Conservation (phyloP, 805 yeast genomes). For the Saccharomycopsis capsularis region DNA sequence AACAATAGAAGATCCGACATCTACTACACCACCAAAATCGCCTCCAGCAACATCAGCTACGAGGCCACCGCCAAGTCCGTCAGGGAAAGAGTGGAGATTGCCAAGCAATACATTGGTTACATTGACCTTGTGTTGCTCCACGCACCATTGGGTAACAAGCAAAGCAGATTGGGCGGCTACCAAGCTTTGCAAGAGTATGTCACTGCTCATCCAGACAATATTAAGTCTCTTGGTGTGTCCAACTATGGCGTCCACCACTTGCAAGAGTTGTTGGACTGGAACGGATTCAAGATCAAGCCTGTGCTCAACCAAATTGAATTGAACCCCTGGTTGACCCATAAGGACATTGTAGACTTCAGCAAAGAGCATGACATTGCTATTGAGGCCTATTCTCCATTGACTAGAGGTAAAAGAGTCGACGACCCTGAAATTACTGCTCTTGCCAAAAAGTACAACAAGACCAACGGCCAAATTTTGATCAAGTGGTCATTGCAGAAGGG, state of each 20-base stretch:
- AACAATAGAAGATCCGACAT: constrained; percentile 43
- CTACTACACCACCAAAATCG: constrained; percentile 62
- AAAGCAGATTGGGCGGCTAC: constrained; percentile 51
- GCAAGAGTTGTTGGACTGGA: constrained; percentile 53
- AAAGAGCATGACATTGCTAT: constrained; percentile 39
- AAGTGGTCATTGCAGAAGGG: constrained; percentile 57
- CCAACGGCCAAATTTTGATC: constrained; percentile 45
- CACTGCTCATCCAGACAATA: constrained; percentile 46
- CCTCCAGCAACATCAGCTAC: constrained; percentile 38
- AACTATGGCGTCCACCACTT: constrained; percentile 58
- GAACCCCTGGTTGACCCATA: constrained; percentile 43
- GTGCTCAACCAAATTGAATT: constrained; percentile 48
- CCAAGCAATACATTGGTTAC: constrained; percentile 38
- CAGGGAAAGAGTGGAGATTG: constrained; percentile 41
- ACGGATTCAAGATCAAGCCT: constrained; percentile 44
- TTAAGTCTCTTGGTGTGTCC: constrained; percentile 69
- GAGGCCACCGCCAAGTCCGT: constrained; percentile 46
- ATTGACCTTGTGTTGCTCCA: constrained; percentile 67
- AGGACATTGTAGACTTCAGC: constrained; percentile 37
- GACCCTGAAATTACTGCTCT: constrained; percentile 39
- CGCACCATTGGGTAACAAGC: constrained; percentile 44
- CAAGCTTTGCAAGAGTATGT: constrained; percentile 68
- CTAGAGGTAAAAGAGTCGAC: constrained; percentile 42
- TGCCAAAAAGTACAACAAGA: constrained; percentile 36
- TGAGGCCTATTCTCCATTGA: constrained; percentile 63